Evolutionary conservation across 78 protist genomes (phyloP).

Genomic region (slime mould (Dictyostelium discoideum)): DNA sequence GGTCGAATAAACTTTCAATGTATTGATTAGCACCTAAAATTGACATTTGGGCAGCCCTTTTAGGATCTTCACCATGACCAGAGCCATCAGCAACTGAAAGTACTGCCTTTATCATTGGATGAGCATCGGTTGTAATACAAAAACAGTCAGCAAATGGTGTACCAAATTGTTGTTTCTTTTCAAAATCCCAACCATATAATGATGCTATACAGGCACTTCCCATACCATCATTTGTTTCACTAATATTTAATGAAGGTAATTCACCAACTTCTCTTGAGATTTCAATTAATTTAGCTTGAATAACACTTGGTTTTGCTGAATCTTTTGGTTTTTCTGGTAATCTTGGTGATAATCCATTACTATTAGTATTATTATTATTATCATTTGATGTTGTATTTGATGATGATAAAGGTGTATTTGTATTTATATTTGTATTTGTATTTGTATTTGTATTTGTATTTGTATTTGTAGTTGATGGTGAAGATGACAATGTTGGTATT

Average conservation of each 20-base stretch:
- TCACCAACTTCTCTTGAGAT: conserved; percentile 25
- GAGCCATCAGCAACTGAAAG: conserved; percentile 69
- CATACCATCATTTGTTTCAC: conserved; percentile 6
- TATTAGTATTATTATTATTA: neutral
- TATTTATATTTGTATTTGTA: neutral
- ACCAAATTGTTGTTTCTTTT: conserved; percentile 53
- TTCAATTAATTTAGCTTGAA: neutral
- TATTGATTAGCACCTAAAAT: conserved; percentile 71
- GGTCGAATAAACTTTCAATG: conserved; percentile 27
- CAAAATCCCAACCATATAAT: conserved; percentile 70
- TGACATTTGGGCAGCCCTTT: conserved; percentile 53
- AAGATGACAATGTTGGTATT: neutral
- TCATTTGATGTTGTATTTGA: neutral
- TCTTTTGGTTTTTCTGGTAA: neutral
- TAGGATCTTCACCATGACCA: conserved; percentile 68
- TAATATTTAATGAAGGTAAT: neutral
- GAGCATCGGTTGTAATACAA: conserved; percentile 16
- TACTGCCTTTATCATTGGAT: conserved; percentile 44
- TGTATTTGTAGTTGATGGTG: neutral
- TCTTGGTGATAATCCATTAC: neutral
- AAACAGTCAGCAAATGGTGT: conserved; percentile 76
- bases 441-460: too few relatives aligned
- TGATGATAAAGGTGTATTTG: neutral
- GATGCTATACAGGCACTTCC: conserved; percentile 57
- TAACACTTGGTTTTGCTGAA: neutral